Conservation (phyloP, 2,329 filamentous ascomycete genomes). For the Plectosphaerella plurivora region DNA sequence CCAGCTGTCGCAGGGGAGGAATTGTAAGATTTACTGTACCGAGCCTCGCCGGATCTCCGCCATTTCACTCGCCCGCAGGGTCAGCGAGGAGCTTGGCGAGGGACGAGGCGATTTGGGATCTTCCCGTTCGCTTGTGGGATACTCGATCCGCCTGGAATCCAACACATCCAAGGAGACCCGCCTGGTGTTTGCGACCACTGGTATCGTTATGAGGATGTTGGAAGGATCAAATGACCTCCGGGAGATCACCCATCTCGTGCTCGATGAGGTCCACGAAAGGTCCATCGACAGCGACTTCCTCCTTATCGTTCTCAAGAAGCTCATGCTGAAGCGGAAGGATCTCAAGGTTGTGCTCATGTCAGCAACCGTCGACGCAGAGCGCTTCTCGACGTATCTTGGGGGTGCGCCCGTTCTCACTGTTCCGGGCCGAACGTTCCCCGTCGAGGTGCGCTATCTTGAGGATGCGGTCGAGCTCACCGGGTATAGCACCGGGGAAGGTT, state of each 20-base stretch:
- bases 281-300: slow-evolving; percentile 97
- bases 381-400: slow-evolving; percentile 84
- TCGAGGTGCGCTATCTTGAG: slow-evolving; percentile 82
- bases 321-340: slow-evolving; percentile 72
- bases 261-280: slow-evolving; percentile 97
- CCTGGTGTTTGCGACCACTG: slow-evolving; percentile 82
- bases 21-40: slow-evolving; percentile 92
- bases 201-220: slow-evolving; percentile 97
- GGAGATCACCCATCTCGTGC: slow-evolving; percentile 87
- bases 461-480: slow-evolving; percentile 87
- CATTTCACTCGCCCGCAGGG: slow-evolving; percentile 85
- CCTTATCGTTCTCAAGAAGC: slow-evolving; percentile 81
- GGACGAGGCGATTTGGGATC: slow-evolving; percentile 78
- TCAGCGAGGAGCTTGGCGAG: slow-evolving; percentile 93
- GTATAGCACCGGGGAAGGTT: slow-evolving; percentile 49
- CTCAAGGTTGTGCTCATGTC: slow-evolving; percentile 97
- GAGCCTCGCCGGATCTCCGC: slow-evolving; percentile 95
- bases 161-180: slow-evolving; percentile 78
- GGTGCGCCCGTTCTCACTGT: slow-evolving; percentile 85
- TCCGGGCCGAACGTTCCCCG: slow-evolving; percentile 89
- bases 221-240: slow-evolving; percentile 81
- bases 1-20: slow-evolving; percentile 71
- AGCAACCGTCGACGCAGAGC: slow-evolving; percentile 88
- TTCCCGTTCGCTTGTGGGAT: slow-evolving; percentile 79
- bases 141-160: slow-evolving; percentile 88